Conservation (phyloP, 345 rosid species). For the Adansonia digitata region DNA sequence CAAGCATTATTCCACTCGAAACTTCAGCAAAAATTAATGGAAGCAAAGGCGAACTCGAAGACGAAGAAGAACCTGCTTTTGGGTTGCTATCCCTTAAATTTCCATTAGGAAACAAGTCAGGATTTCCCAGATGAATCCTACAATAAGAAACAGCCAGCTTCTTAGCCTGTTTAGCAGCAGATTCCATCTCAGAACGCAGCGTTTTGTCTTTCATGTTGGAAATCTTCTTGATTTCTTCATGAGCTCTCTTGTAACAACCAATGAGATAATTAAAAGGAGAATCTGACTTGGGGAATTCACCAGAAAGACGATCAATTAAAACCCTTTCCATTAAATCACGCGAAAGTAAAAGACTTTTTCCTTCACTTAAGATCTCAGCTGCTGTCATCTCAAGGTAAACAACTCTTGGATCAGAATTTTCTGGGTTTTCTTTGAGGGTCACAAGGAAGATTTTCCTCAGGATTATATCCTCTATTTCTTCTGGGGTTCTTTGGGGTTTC, state of each 20-base stretch:
- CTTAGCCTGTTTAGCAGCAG: slow-evolving; percentile 54
- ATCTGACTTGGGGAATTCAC: slow-evolving; percentile 50
- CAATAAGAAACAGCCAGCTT: slow-evolving; percentile 67
- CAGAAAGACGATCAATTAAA: slow-evolving; percentile 78
- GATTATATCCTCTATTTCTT: slow-evolving; percentile 85
- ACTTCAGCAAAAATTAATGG: slow-evolving; percentile 67
- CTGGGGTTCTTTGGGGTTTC: slow-evolving; percentile 58
- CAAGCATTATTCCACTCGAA: slow-evolving; percentile 38
- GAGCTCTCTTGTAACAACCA: slow-evolving; percentile 72
- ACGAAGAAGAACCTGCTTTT: slow-evolving; percentile 14
- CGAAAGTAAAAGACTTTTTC: slow-evolving; percentile 53
- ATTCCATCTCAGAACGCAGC: slow-evolving; percentile 63
- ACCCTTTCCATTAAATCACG: slow-evolving; percentile 79
- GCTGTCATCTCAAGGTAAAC: slow-evolving; percentile 79
- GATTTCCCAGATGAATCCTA: slow-evolving; percentile 73
- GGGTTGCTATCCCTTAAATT: slow-evolving; percentile 2
- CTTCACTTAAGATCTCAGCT: slow-evolving; percentile 94
- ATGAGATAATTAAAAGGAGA: slow-evolving; percentile 64
- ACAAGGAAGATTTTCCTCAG: slow-evolving; percentile 72
- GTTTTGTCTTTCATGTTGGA: slow-evolving; percentile 73
- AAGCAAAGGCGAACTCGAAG: slow-evolving; percentile 43
- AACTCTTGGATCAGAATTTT: slow-evolving; percentile 39
- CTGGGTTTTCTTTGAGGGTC: slow-evolving; percentile 44
- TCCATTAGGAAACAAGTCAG: slow-evolving; percentile 44
- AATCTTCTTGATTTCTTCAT: slow-evolving; percentile 78